Conservation (phyloP, 768 basidiomycete genomes). For the Pulveroboletus sp. region DNA sequence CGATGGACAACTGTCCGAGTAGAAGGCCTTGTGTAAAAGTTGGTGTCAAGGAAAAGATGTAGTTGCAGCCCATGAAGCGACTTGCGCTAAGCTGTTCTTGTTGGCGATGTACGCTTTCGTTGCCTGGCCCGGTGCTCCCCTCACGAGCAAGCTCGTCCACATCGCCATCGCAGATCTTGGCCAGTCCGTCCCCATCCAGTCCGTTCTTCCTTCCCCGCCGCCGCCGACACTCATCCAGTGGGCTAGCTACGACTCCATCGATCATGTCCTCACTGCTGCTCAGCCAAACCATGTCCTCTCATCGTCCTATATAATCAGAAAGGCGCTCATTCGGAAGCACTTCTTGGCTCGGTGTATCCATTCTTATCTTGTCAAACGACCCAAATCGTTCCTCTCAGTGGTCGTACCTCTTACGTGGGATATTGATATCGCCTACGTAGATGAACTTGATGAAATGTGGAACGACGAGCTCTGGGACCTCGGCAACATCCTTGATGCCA, state of each 20-base stretch:
- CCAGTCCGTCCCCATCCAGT: constrained; percentile 28
- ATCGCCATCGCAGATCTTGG: constrained; percentile 37
- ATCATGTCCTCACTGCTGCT: constrained; percentile 67
- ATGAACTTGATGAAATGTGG: constrained; percentile 94
- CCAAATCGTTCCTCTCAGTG: constrained; percentile 49
- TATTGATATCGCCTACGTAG: constrained; percentile 83
- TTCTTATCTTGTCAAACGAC: constrained; percentile 70
- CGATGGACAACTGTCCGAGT: constrained; percentile 87
- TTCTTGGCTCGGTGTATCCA: constrained; percentile 76
- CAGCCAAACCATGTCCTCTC: constrained; percentile 54
- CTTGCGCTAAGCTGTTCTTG: neutral
- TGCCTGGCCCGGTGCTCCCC: constrained; percentile 53
- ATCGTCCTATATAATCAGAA: constrained; percentile 86
- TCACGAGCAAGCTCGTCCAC: constrained; percentile 48
- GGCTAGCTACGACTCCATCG: constrained; percentile 86
- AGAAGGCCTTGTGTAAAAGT: constrained; percentile 96
- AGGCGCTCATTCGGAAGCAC: constrained; percentile 93
- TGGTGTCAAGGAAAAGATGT: constrained; percentile 72
- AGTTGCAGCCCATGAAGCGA: constrained; percentile 38
- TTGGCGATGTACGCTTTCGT: constrained; percentile 36
- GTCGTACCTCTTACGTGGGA: constrained; percentile 77
- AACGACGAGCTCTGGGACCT: constrained; percentile 92
- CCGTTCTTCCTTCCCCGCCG: constrained; percentile 21
- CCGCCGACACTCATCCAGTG: constrained; percentile 56
- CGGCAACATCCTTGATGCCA: constrained; percentile 52